Evolutionary conservation across 208 protist genomes (phyloP).

Genomic region (Acanthamoeba lugdunensis): DNA sequence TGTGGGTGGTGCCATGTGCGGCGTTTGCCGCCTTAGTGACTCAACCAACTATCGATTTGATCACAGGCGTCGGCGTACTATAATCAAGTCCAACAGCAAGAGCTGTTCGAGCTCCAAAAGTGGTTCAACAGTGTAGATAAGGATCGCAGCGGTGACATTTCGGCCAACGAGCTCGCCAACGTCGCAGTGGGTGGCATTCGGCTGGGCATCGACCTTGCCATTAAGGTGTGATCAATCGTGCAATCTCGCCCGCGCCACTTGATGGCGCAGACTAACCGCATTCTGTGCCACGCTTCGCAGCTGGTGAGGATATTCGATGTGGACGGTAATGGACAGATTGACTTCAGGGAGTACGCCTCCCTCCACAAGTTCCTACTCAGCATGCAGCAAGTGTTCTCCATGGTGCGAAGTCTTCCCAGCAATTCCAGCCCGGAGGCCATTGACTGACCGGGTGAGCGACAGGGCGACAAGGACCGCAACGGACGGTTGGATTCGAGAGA

Average conservation of each 20-base stretch:
- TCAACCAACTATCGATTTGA: too few relatives aligned
- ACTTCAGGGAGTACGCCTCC: conserved; percentile 60
- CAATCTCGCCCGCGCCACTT: background rate
- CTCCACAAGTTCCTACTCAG: conserved; percentile 74
- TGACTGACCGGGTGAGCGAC: background rate
- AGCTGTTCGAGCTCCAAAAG: conserved; percentile 67
- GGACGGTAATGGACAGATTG: conserved; percentile 63
- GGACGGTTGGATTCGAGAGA: conserved; percentile 61
- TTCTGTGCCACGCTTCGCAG: background rate
- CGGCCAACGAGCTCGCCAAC: conserved; percentile 64
- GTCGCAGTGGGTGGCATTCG: conserved; percentile 65
- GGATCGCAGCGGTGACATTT: conserved; percentile 50
- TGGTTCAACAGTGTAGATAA: conserved; percentile 67
- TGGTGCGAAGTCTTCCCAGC: background rate
- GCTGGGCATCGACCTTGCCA: conserved; percentile 63
- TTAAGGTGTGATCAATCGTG: background rate
- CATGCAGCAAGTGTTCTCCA: conserved; percentile 69
- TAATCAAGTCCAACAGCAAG: background rate
- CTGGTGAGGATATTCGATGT: conserved; percentile 67
- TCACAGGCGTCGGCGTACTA: conserved; percentile 37
- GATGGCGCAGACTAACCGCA: background rate
- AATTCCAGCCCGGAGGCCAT: background rate
- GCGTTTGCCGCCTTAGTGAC: too few relatives aligned
- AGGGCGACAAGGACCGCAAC: conserved; percentile 71
- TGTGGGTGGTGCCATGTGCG: background rate